Evolutionary conservation across 208 protist species (phyloP), one percentile per base, ranked within the genome.

Genomic region (Trypanosoma mega): DNA sequence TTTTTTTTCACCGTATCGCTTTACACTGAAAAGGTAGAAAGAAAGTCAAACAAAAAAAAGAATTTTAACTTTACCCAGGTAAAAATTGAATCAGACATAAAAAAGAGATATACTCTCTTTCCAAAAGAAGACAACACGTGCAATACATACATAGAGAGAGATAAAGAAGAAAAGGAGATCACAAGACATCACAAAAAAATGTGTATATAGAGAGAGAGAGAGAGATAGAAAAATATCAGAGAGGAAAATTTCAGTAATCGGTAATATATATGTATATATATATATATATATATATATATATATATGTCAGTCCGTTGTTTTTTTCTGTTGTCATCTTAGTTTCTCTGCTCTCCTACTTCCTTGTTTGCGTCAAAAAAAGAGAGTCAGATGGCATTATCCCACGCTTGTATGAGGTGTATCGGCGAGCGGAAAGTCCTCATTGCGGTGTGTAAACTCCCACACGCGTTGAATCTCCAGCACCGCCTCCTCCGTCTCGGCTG

Each of bases 381-480:
- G 6, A 6, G 12, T 16, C 12, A 39, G 8, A 39, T 16, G 8
- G 12, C 34, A 39, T 39, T 12, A 39, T 16, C 8, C 34, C 34
- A 12, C 34, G 12, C 34, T 39, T 6, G 6, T 39, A 12, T 12
- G 8, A 39, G 6, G 8, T 16, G 6, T 16, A 39, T 26, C 54
- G 26, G 39, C 20, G 20, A 65, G 12, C 18, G 59, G 59, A 44
- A 65, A 65, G 23, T 54, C 59, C n/a, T 39, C 47, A 26, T 65
- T 0, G 7, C 48, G 34, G 49, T 65, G 59, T 9, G 59, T 65
- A 37, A 57, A 27, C 27, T 56, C 59, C 59, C 59, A 65, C 59
- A 65, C 59, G 39, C 48, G 59, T 26, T 57, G 59, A 37, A 65
- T 65, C 37, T 65, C 59, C 33, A 65, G n/a, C 47, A 65, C 36